Conservation (phyloP, 495 filamentous ascomycete species). For the Hyphodiscus hymeniophilus region DNA sequence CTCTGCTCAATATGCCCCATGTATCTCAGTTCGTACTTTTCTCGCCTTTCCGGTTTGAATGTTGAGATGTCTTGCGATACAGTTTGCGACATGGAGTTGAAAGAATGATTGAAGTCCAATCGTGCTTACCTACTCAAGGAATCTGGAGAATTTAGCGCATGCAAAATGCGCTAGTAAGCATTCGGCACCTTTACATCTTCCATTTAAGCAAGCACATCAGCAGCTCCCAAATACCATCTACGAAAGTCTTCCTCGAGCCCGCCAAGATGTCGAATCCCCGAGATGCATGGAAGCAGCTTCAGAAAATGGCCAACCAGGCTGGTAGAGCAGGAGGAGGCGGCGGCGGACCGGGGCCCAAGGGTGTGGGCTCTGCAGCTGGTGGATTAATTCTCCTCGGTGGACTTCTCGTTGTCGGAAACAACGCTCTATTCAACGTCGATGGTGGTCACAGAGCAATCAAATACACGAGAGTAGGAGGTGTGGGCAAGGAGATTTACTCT, state of each 20-base stretch:
- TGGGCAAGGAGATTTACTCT: slow-evolving; percentile 89
- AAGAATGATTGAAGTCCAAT: neutral
- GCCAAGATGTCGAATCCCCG: slow-evolving; percentile 22
- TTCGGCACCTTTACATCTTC: slow-evolving; percentile 3
- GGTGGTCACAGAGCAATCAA: slow-evolving; percentile 99
- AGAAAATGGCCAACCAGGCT: slow-evolving; percentile 38
- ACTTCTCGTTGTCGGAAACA: slow-evolving; percentile 58
- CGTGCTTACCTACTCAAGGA: neutral
- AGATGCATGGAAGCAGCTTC: slow-evolving; percentile 19
- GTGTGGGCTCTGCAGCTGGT: slow-evolving; percentile 27
- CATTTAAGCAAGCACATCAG: neutral
- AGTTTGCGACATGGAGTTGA: too few relatives aligned
- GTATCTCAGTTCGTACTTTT: neutral
- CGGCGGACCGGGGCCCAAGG: slow-evolving; percentile 18
- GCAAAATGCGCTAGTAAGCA: slow-evolving; percentile 16
- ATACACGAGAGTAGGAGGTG: slow-evolving; percentile 88
- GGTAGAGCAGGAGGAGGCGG: slow-evolving; percentile 3
- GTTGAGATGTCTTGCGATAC: too few relatives aligned
- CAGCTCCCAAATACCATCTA: slow-evolving; percentile 3
- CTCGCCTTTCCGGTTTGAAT: neutral
- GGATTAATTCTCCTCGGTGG: slow-evolving; percentile 56
- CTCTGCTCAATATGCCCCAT: neutral
- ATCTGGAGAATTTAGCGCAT: slow-evolving; percentile 7
- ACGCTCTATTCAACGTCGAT: slow-evolving; percentile 97
- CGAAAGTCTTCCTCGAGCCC: slow-evolving; percentile 1